Percentiles rank a stretch among this genome's conserved stretches.
phyloP scores from a whole-genome alignment of 768 basidiomycete genomes.

The Leccinum obscurum region DNA sequence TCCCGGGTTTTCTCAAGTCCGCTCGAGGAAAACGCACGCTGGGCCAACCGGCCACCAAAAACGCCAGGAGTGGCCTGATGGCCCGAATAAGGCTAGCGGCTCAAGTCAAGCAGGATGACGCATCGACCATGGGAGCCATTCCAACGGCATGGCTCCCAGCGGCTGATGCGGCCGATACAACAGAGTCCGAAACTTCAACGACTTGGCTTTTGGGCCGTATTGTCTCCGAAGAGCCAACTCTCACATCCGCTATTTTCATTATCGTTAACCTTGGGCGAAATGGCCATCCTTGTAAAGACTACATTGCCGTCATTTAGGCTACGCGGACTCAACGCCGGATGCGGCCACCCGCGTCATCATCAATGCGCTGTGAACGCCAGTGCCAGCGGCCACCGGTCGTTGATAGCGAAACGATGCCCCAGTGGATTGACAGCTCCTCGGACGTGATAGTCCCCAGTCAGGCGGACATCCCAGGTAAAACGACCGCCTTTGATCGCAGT shows the following conservation, averaged over 20 bases:
- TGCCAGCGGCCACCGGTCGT: conserved; percentile 11
- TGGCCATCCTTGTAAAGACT: not conserved
- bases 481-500: conserved; percentile 9
- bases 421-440: conserved; percentile 19
- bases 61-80: conserved; percentile 9
- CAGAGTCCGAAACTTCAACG: conserved; percentile 24
- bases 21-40: conserved; percentile 10
- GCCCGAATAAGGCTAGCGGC: conserved; percentile 8
- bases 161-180: conserved; percentile 18
- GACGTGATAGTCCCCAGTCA: conserved; percentile 14
- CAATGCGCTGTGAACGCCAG: not conserved
- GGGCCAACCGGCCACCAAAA: not conserved
- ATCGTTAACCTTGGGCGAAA: conserved; percentile 1
- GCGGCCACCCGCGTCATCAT: conserved; percentile 19
- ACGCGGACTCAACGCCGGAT: conserved; percentile 6
- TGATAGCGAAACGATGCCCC: conserved; percentile 1
- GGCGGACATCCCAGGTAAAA: conserved; percentile 14
- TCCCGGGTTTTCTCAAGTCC: conserved; percentile 16
- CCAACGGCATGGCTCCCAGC: conserved; percentile 17
- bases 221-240: conserved; percentile 20
- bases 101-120: conserved; percentile 5
- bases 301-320: conserved; percentile 9
- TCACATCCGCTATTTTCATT: conserved; percentile 30
- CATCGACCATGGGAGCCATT: conserved; percentile 22
- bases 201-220: conserved; percentile 8